These are phyloP conservation scores for Suhomyces emberorum DNA, from an alignment of 805 yeast species.

Conservation along the genomic window DNA sequence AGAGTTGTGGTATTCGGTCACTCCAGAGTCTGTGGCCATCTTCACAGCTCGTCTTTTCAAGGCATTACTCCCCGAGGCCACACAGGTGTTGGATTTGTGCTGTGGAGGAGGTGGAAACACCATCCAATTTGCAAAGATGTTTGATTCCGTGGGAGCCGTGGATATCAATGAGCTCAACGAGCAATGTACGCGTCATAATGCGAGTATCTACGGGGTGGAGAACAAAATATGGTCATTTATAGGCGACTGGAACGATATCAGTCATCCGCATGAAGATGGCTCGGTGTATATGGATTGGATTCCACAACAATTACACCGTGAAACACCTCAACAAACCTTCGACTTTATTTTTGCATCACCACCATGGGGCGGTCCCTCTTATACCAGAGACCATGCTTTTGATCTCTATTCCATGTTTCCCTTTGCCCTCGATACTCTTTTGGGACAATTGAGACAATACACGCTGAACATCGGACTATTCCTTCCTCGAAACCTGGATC, in stretches of 20 bases:
- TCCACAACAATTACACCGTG: conserved; percentile 21
- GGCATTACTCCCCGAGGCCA: conserved; percentile 49
- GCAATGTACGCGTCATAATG: conserved; percentile 64
- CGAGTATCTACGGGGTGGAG: conserved; percentile 56
- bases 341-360: conserved; percentile 73
- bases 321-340: conserved; percentile 22
- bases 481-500: conserved; percentile 58
- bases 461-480: conserved; percentile 54
- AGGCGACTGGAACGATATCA: conserved; percentile 48
- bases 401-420: conserved; percentile 49
- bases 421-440: conserved; percentile 42
- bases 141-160: conserved; percentile 56
- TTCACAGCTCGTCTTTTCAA: conserved; percentile 53
- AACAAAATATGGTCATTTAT: conserved; percentile 47
- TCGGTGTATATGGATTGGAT: conserved; percentile 26
- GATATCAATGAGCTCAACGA: conserved; percentile 61
- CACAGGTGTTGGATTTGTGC: conserved; percentile 60
- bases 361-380: conserved; percentile 84
- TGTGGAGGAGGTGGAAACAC: conserved; percentile 90
- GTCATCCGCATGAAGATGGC: conserved; percentile 17
- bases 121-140: conserved; percentile 65
- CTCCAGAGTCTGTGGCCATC: conserved; percentile 73
- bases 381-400: conserved; percentile 38
- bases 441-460: conserved; percentile 40
- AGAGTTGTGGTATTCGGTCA: conserved; percentile 84